Evolutionary conservation across 2,329 filamentous ascomycete species (phyloP).

Genomic region (Verticillium longisporum): DNA sequence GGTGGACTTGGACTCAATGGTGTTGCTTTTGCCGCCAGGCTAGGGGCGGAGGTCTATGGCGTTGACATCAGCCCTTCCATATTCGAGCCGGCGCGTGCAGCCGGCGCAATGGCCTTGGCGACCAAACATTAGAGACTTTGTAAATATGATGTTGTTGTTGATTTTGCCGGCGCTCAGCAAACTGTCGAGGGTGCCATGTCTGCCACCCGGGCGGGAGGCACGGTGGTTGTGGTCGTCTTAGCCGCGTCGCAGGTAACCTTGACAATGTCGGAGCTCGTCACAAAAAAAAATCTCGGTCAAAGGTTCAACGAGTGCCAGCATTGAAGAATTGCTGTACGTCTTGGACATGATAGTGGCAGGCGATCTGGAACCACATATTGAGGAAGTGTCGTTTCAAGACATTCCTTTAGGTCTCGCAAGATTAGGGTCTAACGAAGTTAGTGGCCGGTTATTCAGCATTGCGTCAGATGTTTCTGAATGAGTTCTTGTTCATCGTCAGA

Average conservation of each 20-base stretch:
- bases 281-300: neutral
- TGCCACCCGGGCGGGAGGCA: conserved; percentile 3
- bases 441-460: neutral
- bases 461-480: too few species aligned
- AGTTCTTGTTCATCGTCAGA: too few species aligned
- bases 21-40: conserved; percentile 2
- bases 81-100: conserved; percentile 1
- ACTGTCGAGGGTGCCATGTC: conserved; percentile 3
- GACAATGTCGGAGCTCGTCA: neutral
- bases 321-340: neutral
- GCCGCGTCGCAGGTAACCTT: neutral
- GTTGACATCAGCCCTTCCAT: conserved; percentile 1
- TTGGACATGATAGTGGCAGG: neutral
- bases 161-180: conserved; percentile 5
- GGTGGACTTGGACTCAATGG: conserved; percentile 6
- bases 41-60: conserved; percentile 4
- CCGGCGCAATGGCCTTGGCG: conserved; percentile 1
- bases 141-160: conserved; percentile 2
- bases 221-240: conserved; percentile 6
- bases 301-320: conserved; percentile 3
- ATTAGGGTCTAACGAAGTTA: neutral
- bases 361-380: too few species aligned
- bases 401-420: neutral
- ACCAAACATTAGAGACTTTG: neutral
- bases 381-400: too few species aligned